Evolutionary conservation across 2,329 filamentous ascomycete genomes (phyloP).

Genomic region (Colletotrichum chlorophyti): DNA sequence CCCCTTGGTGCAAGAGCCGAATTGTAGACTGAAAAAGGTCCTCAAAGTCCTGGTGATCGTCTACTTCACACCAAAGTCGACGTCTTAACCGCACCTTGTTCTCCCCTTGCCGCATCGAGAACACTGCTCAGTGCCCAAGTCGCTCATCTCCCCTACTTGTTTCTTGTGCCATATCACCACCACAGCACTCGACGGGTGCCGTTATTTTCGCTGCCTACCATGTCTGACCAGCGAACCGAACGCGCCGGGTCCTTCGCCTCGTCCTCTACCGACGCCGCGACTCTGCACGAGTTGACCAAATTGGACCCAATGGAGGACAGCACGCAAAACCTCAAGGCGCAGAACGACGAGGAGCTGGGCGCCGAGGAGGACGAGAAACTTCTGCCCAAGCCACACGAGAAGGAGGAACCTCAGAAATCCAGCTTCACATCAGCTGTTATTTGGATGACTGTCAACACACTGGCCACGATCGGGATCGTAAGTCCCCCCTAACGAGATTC

Average conservation of each 20-base stretch:
- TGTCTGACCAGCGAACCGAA: slow-evolving; percentile 34
- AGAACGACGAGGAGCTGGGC: slow-evolving; percentile 44
- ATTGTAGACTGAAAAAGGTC: slow-evolving; percentile 25
- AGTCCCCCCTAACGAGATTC: slow-evolving; percentile 32
- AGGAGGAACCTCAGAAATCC: slow-evolving; percentile 42
- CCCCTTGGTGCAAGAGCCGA: slow-evolving; percentile 8
- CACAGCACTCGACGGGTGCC: no score
- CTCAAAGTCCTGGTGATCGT: not conserved
- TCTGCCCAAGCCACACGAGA: slow-evolving; percentile 41
- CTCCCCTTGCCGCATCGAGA: no score
- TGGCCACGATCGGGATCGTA: slow-evolving; percentile 70
- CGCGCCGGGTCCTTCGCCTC: slow-evolving; percentile 40
- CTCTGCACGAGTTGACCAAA: slow-evolving; percentile 43
- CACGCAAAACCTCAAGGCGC: slow-evolving; percentile 37
- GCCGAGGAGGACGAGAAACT: slow-evolving; percentile 50
- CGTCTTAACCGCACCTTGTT: no score
- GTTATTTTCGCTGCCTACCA: slow-evolving; percentile 14
- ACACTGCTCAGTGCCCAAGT: no score
- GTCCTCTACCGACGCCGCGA: slow-evolving; percentile 41
- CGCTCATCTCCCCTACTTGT: not conserved
- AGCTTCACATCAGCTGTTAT: slow-evolving; percentile 48
- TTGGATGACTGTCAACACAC: slow-evolving; percentile 68
- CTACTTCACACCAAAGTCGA: not conserved
- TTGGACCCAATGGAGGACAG: slow-evolving; percentile 40
- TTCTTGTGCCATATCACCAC: not conserved